Percentiles rank a stretch among this genome's conserved stretches.
Evolutionary conservation across 2,329 filamentous ascomycete species (phyloP).

Genomic region (Monilinia fructigena): DNA sequence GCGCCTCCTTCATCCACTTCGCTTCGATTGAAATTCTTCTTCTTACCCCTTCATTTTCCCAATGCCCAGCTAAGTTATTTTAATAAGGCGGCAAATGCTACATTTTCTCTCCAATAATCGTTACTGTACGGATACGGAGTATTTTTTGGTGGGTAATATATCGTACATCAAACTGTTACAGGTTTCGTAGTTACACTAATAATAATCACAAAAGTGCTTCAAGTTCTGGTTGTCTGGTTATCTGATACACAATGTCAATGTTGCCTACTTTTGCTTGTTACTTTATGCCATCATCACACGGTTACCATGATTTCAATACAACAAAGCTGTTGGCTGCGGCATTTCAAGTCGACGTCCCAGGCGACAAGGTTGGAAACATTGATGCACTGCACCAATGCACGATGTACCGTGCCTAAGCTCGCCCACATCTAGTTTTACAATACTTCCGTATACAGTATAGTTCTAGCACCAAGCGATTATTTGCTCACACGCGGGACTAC

Average conservation of each 20-base stretch:
- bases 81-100: constrained; percentile 10
- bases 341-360: constrained; percentile 13
- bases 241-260: constrained; percentile 10
- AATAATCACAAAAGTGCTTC: constrained; percentile 15
- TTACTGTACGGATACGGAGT: constrained; percentile 4
- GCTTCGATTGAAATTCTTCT: background rate
- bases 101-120: constrained; percentile 2
- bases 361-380: constrained; percentile 8
- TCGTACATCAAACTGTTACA: constrained; percentile 14
- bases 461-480: constrained; percentile 14
- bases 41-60: constrained; percentile 6
- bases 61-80: constrained; percentile 2
- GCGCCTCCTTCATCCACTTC: constrained; percentile 18
- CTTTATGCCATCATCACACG: background rate
- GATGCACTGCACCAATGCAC: constrained; percentile 16
- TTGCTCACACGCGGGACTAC: constrained; percentile 11
- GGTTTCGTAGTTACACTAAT: constrained; percentile 16
- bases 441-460: background rate
- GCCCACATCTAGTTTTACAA: constrained; percentile 12
- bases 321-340: constrained; percentile 10
- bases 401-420: constrained; percentile 12
- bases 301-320: constrained; percentile 3
- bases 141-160: constrained; percentile 12
- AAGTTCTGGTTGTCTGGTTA: constrained; percentile 9
- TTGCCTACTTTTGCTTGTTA: constrained; percentile 18